Evolutionary conservation across 345 rosid genomes (phyloP).

Genomic region (Eucalyptus curtisii): DNA sequence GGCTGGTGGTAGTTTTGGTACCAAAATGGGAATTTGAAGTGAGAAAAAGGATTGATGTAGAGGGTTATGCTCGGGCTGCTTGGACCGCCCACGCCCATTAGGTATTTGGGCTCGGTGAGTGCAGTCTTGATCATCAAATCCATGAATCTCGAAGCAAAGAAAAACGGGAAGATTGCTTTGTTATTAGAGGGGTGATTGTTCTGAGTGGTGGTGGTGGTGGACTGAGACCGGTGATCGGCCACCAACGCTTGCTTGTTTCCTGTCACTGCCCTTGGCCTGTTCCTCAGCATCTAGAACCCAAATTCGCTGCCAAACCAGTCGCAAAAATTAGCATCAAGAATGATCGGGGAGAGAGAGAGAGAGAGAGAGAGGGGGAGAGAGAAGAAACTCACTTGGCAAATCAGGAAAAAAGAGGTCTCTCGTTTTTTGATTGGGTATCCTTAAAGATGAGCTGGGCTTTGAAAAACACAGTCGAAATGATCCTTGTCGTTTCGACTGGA

Average conservation of each 20-base stretch:
- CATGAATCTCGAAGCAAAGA: conserved; percentile 36
- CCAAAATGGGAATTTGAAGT: not conserved
- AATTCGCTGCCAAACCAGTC: not conserved
- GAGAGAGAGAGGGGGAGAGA: not conserved
- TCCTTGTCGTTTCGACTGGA: not conserved
- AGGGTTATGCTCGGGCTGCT: conserved; percentile 56
- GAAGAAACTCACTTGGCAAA: not conserved
- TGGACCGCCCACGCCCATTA: not conserved
- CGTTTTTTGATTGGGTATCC: not conserved
- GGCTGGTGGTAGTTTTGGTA: not conserved
- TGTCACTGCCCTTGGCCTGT: conserved; percentile 33
- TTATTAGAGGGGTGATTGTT: conserved; percentile 13
- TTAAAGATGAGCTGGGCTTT: not conserved
- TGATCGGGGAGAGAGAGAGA: not conserved
- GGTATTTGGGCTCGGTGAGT: conserved; percentile 25
- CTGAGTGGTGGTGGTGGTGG: not conserved
- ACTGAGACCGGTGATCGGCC: conserved; percentile 36
- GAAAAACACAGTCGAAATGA: not conserved
- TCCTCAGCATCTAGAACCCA: conserved; percentile 24
- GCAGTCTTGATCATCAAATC: conserved; percentile 29
- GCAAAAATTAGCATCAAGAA: not conserved
- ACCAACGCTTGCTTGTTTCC: conserved; percentile 42
- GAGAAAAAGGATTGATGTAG: conserved; percentile 27
- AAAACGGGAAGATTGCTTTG: conserved; percentile 15
- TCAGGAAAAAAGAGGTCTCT: not conserved